Percentiles rank a stretch among this genome's conserved stretches.
phyloP scores from a whole-genome alignment of 371 early-diverging fungal species.

The Mortierella sp. region DNA sequence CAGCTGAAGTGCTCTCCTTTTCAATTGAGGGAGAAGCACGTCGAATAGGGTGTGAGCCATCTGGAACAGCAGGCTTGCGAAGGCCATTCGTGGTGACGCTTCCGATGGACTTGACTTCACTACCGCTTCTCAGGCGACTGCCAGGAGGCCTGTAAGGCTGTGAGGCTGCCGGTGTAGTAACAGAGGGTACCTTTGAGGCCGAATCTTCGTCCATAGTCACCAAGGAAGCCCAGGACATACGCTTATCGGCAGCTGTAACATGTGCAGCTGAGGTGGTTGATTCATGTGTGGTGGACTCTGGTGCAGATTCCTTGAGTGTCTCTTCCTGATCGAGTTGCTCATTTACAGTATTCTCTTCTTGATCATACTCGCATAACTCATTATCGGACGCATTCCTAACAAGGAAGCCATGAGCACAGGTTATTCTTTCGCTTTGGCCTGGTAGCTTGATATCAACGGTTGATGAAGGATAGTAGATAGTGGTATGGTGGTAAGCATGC shows the following conservation, averaged over 20 bases:
- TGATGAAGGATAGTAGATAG: slow-evolving; percentile 24
- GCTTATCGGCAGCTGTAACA: slow-evolving; percentile 30
- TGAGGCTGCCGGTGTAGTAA: slow-evolving; percentile 18
- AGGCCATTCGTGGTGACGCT: slow-evolving; percentile 9
- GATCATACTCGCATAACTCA: slow-evolving; percentile 21
- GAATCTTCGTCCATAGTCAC: slow-evolving; percentile 35
- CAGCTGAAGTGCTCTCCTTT: not conserved
- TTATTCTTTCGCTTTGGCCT: slow-evolving; percentile 18
- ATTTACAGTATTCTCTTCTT: slow-evolving; percentile 12
- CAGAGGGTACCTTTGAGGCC: slow-evolving; percentile 13
- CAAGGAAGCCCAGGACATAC: slow-evolving; percentile 56
- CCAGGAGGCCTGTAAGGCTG: slow-evolving; percentile 53
- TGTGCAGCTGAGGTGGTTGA: not conserved
- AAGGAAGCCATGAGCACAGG: slow-evolving; percentile 20
- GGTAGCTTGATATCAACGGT: slow-evolving; percentile 43
- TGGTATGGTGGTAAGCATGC: slow-evolving; percentile 33
- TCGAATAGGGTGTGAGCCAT: slow-evolving; percentile 9
- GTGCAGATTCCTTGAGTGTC: not conserved
- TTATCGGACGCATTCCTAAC: slow-evolving; percentile 36
- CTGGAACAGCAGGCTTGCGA: not conserved
- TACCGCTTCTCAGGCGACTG: slow-evolving; percentile 29
- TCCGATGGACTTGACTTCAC: slow-evolving; percentile 14
- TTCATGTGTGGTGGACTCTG: not conserved
- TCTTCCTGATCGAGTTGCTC: slow-evolving; percentile 8
- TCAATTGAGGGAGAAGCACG: slow-evolving; percentile 16